phyloP scores from a whole-genome alignment of 1,284 basidiomycete species.

The Fomes fomentarius region DNA sequence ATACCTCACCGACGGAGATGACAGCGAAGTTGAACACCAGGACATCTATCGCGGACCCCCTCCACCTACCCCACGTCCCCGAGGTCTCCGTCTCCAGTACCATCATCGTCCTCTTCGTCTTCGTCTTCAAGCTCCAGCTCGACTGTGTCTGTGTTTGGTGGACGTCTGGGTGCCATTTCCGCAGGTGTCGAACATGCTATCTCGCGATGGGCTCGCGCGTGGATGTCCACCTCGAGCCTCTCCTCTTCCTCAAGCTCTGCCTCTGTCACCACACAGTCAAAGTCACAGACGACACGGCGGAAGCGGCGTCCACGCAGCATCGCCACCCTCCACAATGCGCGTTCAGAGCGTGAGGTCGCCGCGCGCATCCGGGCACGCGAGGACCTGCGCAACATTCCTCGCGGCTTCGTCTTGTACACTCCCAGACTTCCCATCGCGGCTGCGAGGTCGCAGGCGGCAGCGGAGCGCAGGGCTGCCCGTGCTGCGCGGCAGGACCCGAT shows the following conservation, averaged over 20 bases:
- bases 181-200: slow-evolving; percentile 50
- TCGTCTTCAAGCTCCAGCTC: slow-evolving; percentile 43
- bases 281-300: slow-evolving; percentile 45
- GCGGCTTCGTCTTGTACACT: slow-evolving; percentile 73
- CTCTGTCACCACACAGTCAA: slow-evolving; percentile 34
- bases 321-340: slow-evolving; percentile 50
- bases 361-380: slow-evolving; percentile 64
- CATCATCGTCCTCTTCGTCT: slow-evolving; percentile 41
- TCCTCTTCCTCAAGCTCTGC: slow-evolving; percentile 44
- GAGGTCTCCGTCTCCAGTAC: slow-evolving; percentile 34
- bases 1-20: slow-evolving; percentile 13
- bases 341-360: slow-evolving; percentile 60
- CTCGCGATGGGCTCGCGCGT: slow-evolving; percentile 47
- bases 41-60: slow-evolving; percentile 68
- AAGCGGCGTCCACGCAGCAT: slow-evolving; percentile 46
- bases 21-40: slow-evolving; percentile 41
- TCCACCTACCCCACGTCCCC: slow-evolving; percentile 31
- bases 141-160: slow-evolving; percentile 35
- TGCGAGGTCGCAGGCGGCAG: slow-evolving; percentile 8
- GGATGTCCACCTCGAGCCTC: slow-evolving; percentile 47
- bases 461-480: slow-evolving; percentile 8
- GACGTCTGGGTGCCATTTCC: slow-evolving; percentile 44
- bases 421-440: slow-evolving; percentile 37
- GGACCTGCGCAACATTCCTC: slow-evolving; percentile 57
- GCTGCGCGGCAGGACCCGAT: slow-evolving; percentile 38